Evolutionary conservation across 768 basidiomycete species (phyloP).

Genomic region (Termitomyces titanicus): DNA sequence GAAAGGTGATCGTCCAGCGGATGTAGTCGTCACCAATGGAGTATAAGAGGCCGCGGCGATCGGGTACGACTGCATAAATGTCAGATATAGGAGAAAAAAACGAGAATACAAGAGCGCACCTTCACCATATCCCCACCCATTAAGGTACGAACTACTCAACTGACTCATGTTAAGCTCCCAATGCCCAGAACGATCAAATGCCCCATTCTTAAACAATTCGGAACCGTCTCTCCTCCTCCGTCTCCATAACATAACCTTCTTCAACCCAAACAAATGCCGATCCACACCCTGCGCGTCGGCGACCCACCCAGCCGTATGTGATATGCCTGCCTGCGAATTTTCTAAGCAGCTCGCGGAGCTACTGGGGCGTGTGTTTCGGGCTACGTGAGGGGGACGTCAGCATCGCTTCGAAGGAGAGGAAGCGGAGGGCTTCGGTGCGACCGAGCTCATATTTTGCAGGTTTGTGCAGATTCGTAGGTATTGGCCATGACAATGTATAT

Average conservation of each 20-base stretch:
- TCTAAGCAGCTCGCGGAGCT: conserved; percentile 66
- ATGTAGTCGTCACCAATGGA: conserved; percentile 81
- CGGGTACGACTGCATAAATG: conserved; percentile 66
- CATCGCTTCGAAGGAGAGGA: conserved; percentile 89
- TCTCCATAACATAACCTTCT: conserved; percentile 67
- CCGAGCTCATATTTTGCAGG: conserved; percentile 87
- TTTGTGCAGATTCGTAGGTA: conserved; percentile 93
- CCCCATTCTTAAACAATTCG: conserved; percentile 68
- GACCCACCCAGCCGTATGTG: conserved; percentile 85
- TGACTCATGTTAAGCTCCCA: conserved; percentile 96
- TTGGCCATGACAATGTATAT: too few relatives aligned
- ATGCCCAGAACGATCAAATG: conserved; percentile 67
- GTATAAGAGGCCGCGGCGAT: conserved; percentile 91
- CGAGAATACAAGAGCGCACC: conserved; percentile 1
- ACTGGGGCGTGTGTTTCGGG: conserved; percentile 23
- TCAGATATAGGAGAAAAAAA: too few relatives aligned
- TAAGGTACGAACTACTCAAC: conserved; percentile 73
- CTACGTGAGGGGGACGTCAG: conserved; percentile 23
- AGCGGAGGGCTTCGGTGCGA: conserved; percentile 92
- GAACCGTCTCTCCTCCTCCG: conserved; percentile 64
- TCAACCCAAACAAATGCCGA: conserved; percentile 91
- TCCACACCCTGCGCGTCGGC: conserved; percentile 95
- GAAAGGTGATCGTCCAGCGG: conserved; percentile 87
- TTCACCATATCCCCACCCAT: conserved; percentile 85
- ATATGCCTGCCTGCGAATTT: conserved; percentile 79